Conservation (phyloP, 805 yeast species). For the Wickerhamiella bombiphila region DNA sequence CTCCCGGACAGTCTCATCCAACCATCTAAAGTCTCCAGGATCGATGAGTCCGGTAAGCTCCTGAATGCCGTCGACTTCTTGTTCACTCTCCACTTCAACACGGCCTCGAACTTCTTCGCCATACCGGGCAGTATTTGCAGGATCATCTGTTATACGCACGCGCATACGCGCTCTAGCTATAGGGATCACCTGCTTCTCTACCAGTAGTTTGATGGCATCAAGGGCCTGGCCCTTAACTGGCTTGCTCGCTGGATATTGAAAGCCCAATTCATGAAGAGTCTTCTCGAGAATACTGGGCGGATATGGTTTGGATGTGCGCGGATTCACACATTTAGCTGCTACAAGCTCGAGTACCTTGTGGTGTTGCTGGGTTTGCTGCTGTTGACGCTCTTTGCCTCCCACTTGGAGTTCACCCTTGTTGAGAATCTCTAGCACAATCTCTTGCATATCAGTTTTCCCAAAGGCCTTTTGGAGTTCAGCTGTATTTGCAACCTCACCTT, state of each 20-base stretch:
- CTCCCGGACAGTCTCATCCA: conserved; percentile 46
- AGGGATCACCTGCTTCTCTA: conserved; percentile 71
- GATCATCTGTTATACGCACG: conserved; percentile 40
- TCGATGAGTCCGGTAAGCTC: conserved; percentile 60
- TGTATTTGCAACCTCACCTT: conserved; percentile 82
- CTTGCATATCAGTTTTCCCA: conserved; percentile 60
- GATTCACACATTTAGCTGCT: conserved; percentile 84
- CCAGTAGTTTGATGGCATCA: conserved; percentile 72
- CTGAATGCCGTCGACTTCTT: conserved; percentile 30
- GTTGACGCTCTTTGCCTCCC: conserved; percentile 81
- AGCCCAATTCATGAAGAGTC: conserved; percentile 53
- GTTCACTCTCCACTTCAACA: conserved; percentile 32
- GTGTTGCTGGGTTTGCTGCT: conserved; percentile 54
- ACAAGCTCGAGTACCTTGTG: conserved; percentile 73
- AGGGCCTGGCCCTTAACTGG: conserved; percentile 79
- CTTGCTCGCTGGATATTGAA: conserved; percentile 50
- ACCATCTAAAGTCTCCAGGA: conserved; percentile 64
- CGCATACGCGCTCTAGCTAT: conserved; percentile 92
- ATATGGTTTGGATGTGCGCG: conserved; percentile 65
- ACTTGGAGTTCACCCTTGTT: conserved; percentile 88
- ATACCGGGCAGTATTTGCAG: conserved; percentile 33
- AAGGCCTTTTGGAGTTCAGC: conserved; percentile 66
- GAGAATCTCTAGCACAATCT: conserved; percentile 65
- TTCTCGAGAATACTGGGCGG: conserved; percentile 92
- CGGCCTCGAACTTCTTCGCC: conserved; percentile 30